A percentile compares a stretch with the other conserved stretches of the same genome.
Conservation (phyloP, 257 asterid species). For the Nicotiana benthamiana region DNA sequence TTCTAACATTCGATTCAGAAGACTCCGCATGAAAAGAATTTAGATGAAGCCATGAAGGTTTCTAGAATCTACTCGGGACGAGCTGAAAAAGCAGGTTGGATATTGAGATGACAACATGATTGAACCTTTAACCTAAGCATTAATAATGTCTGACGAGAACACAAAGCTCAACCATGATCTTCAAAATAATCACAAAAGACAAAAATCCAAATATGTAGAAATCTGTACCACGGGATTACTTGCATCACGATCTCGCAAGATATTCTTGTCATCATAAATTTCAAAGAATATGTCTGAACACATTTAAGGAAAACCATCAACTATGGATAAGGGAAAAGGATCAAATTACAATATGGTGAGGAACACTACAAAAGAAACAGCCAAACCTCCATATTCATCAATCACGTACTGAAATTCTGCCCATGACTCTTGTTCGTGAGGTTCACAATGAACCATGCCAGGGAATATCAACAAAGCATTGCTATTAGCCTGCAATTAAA, state of each 20-base stretch:
- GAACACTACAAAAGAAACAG: neutral
- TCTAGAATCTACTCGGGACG: too few species aligned
- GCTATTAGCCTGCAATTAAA: slow-evolving; percentile 38
- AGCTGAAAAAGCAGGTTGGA: neutral
- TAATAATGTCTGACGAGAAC: neutral
- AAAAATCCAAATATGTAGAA: slow-evolving; percentile 13
- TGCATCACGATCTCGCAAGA: slow-evolving; percentile 63
- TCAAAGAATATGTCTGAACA: slow-evolving; percentile 60
- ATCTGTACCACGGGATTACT: slow-evolving; percentile 69
- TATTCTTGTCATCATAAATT: slow-evolving; percentile 50
- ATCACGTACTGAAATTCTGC: slow-evolving; percentile 56
- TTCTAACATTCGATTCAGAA: too few species aligned
- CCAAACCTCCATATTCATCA: slow-evolving; percentile 71
- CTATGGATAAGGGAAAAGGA: neutral
- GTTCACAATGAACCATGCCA: slow-evolving; percentile 55
- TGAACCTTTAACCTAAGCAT: neutral
- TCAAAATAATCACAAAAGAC: neutral
- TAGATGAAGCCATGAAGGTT: too few species aligned
- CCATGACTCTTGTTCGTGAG: slow-evolving; percentile 71
- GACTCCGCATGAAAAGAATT: too few species aligned
- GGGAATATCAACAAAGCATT: slow-evolving; percentile 58
- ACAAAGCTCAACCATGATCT: neutral
- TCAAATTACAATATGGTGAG: neutral
- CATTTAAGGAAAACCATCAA: slow-evolving; percentile 13
- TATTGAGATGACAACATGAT: neutral